Percentiles rank a stretch among this genome's conserved stretches.
Evolutionary conservation across 2,329 filamentous ascomycete species (phyloP).

Genomic region (Neopestalotiopsis rosae): DNA sequence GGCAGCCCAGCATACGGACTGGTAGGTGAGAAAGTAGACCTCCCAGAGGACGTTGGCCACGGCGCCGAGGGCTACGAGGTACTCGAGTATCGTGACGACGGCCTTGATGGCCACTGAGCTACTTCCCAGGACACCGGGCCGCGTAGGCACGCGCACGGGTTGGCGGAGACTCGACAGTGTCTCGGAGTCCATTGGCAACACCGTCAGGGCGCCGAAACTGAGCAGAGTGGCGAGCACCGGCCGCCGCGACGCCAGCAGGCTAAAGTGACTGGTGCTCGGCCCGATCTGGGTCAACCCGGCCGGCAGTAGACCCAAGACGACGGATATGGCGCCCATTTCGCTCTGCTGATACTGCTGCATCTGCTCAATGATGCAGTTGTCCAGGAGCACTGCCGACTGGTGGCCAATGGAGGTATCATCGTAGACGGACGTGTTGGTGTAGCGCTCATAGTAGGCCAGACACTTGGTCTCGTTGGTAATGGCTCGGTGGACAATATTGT

Average conservation of each 20-base stretch:
- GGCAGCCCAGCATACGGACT: conserved; percentile 5
- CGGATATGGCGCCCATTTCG: neutral
- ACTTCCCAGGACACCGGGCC: neutral
- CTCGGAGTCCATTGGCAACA: neutral
- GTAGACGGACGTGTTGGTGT: neutral
- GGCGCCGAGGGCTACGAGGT: neutral
- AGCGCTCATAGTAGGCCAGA: neutral
- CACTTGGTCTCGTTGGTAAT: neutral
- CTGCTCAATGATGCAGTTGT: conserved; percentile 4
- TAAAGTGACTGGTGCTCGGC: conserved; percentile 1
- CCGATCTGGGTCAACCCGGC: neutral
- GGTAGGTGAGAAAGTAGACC: neutral
- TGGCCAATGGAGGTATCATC: neutral
- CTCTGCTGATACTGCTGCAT: neutral
- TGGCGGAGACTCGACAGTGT: neutral
- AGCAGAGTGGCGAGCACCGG: conserved; percentile 15
- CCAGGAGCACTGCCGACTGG: conserved; percentile 6
- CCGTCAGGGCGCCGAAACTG: conserved; percentile 1
- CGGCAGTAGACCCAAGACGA: conserved; percentile 3
- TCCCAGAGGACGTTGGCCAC: conserved; percentile 6
- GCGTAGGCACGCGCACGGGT: neutral
- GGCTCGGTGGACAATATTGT: neutral
- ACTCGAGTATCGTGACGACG: neutral
- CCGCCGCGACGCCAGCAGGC: neutral
- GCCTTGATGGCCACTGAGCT: neutral